phyloP scores from a whole-genome alignment of 768 basidiomycete genomes.

The Sistotremastrum suecicum region DNA sequence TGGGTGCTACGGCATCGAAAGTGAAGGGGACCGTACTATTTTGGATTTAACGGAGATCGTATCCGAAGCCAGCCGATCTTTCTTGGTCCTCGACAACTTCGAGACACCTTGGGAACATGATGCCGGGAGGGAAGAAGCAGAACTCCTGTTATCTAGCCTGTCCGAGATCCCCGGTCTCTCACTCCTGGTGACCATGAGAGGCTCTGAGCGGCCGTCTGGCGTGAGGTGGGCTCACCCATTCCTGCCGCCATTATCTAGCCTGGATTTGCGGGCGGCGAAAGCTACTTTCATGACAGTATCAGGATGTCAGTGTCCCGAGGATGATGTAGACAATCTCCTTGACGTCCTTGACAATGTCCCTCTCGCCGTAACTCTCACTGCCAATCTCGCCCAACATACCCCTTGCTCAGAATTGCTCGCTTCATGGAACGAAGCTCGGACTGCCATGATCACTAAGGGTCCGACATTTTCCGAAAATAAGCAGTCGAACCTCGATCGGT shows the following conservation, averaged over 20 bases:
- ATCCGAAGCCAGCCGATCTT: constrained; percentile 9
- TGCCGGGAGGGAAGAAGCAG: constrained; percentile 11
- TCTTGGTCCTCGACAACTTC: constrained; percentile 26
- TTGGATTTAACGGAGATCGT: constrained; percentile 12
- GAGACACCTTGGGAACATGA: constrained; percentile 24
- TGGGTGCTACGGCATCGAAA: constrained; percentile 11
- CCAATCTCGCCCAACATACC: constrained; percentile 9
- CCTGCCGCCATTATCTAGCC: constrained; percentile 4
- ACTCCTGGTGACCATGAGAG: constrained; percentile 22
- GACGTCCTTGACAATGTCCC: constrained; percentile 17
- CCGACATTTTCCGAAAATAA: too few relatives aligned
- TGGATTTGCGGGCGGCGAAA: constrained; percentile 7
- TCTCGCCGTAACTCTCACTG: constrained; percentile 22
- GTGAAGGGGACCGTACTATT: constrained; percentile 10
- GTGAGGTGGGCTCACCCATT: constrained; percentile 13
- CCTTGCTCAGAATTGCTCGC: too few relatives aligned
- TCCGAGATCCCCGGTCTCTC: constrained; percentile 15
- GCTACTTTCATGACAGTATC: constrained; percentile 12
- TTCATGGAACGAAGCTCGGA: too few relatives aligned
- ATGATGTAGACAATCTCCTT: constrained; percentile 13
- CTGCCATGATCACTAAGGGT: too few relatives aligned
- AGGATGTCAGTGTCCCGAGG: constrained; percentile 9
- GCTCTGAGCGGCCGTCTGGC: constrained; percentile 12
- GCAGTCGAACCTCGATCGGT: too few relatives aligned
- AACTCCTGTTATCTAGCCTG: constrained; percentile 13